Base-by-base conservation (phyloP, 2,329 filamentous ascomycete species). In the Meredithiella fracta region DNA sequence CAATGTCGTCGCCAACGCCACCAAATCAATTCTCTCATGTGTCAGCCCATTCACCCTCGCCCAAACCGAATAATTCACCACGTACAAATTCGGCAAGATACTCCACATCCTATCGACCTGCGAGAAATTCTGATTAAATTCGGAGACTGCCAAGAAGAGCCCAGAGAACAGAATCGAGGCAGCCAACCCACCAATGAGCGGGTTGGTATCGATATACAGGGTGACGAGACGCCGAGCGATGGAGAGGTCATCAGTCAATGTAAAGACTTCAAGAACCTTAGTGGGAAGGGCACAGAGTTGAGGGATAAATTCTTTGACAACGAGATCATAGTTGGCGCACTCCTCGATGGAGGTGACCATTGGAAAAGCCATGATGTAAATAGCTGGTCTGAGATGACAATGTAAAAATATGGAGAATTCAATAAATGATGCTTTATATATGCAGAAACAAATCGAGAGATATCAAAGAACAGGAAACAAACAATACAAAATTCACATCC, bases 31-130 rank as follows among this genome's bases (percentile, higher is more conserved):
- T 51, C 83, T 79, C 55, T 77, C 72, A 14, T 84, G 84, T 4
- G 82, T 77, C 0, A 95, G 65, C 1, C 83, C 85, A 47, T 82
- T 78, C 60, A 91, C 64, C 62, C 85, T 83, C 42, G 89, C 85
- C 83, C 90, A 98, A n/a, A 81, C 63, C 38, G 80, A 78, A 65
- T 86, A 92, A 68, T 98, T 90, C 4, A 81, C 76, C 65, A 92
- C 85, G 69, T 94, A 97, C 53, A 95, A 65, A 6, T 86, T 83
- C 1, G 92, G 92, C 53, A 98, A 70, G 59, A 98, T 74, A 65
- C 87, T 92, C 92, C 92, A 98, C 63, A 84, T 71, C 51, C 92
- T 81, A 68, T 98, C 92, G 44, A 98, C 83, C 69, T 98, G 92
- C n/a, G 90, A 96, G 68, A 90, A 96, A 68, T 98, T 98, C 64